Percentiles rank a stretch among this genome's conserved stretches.
Conservation (phyloP, 139 green algal species). For the Trebouxia sp. region DNA sequence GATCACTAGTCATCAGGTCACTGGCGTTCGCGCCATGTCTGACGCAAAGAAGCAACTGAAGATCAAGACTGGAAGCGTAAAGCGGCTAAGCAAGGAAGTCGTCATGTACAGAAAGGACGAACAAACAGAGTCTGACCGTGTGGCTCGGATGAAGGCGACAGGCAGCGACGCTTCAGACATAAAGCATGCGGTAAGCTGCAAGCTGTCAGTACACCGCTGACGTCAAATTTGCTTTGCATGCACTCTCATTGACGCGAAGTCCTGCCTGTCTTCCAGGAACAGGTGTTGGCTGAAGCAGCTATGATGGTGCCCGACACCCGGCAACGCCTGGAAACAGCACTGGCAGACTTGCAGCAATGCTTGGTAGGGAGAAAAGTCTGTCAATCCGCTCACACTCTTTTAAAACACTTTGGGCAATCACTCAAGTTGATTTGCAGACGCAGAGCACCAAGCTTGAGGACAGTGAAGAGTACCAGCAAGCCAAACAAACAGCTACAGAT, state of each 20-base stretch:
- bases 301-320: conserved; percentile 89
- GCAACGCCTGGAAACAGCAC: conserved; percentile 71
- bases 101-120: conserved; percentile 78
- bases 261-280: conserved; percentile 76
- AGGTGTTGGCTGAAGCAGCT: conserved; percentile 77
- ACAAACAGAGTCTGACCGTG: conserved; percentile 62
- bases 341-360: conserved; percentile 67
- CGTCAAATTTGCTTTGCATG: no score
- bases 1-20: background rate
- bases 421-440: background rate
- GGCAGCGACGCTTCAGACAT: conserved; percentile 74
- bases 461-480: conserved; percentile 5
- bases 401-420: no score
- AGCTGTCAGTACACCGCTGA: background rate
- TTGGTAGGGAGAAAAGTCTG: conserved; percentile 55
- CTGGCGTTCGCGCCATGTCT: conserved; percentile 29
- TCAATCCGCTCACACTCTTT: no score
- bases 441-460: conserved; percentile 13
- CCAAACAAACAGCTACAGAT: background rate
- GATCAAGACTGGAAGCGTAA: conserved; percentile 76
- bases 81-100: conserved; percentile 81
- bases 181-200: conserved; percentile 79
- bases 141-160: conserved; percentile 73
- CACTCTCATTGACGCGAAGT: no score
- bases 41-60: conserved; percentile 49